Percentiles rank a stretch among this genome's conserved stretches.
These are phyloP conservation scores for Tilletia indica DNA, from an alignment of 1,284 basidiomycete species.

Conservation along the genomic window DNA sequence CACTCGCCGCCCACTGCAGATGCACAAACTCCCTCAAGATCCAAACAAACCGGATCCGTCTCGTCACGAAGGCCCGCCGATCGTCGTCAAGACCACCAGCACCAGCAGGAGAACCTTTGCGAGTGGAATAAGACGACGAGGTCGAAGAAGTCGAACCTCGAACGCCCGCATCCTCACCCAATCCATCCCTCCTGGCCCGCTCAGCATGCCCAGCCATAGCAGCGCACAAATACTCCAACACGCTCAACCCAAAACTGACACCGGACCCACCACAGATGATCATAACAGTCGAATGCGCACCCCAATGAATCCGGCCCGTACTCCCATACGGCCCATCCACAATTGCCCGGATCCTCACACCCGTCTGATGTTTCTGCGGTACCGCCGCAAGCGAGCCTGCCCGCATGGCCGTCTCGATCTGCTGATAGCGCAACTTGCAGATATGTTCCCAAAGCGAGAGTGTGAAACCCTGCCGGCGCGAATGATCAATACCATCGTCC, in stretches of 20 bases:
- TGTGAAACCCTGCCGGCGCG: constrained; percentile 77
- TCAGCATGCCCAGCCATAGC: constrained; percentile 59
- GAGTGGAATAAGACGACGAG: too few relatives aligned
- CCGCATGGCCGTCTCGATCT: constrained; percentile 36
- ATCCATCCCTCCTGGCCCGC: neutral
- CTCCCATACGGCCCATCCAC: constrained; percentile 81
- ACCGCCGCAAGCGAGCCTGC: neutral
- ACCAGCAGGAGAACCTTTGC: neutral
- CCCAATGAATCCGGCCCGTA: constrained; percentile 68
- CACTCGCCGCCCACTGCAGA: constrained; percentile 75
- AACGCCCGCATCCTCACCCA: neutral
- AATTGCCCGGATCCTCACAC: constrained; percentile 67
- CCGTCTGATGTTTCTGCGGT: constrained; percentile 50
- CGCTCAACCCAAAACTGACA: constrained; percentile 71
- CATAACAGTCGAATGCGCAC: constrained; percentile 64
- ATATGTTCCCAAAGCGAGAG: constrained; percentile 67
- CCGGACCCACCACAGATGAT: constrained; percentile 78
- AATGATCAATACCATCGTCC: constrained; percentile 71
- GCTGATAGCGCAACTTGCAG: constrained; percentile 33
- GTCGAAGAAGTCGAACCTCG: neutral
- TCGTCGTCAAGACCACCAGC: neutral
- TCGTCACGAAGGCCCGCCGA: constrained; percentile 59
- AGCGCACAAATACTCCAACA: constrained; percentile 71
- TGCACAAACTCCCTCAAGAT: constrained; percentile 78
- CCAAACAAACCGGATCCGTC: constrained; percentile 77